These are phyloP conservation scores for Zygoascus sp. DNA, from an alignment of 1,139 yeast genomes.

Conservation along the genomic window DNA sequence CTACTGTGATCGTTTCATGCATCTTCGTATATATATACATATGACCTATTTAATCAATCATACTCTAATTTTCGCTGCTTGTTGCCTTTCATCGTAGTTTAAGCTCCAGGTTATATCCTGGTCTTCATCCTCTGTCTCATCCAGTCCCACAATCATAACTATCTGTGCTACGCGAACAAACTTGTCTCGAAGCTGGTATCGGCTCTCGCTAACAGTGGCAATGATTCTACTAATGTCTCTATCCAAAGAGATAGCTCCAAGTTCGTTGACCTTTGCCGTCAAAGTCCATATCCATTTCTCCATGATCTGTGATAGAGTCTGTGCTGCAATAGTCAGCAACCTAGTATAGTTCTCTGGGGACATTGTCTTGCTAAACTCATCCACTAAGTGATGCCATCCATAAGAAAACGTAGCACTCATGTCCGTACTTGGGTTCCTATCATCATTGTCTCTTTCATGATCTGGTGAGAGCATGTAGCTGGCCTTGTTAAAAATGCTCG, in stretches of 20 bases:
- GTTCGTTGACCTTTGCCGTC: constrained; percentile 65
- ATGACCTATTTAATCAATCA: constrained; percentile 10
- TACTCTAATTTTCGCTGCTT: constrained; percentile 39
- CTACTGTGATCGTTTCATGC: neutral
- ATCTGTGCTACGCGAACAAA: constrained; percentile 81
- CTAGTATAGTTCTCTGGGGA: constrained; percentile 48
- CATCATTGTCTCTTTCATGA: constrained; percentile 24
- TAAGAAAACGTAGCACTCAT: constrained; percentile 25
- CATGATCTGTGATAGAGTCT: constrained; percentile 45
- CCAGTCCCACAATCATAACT: constrained; percentile 75
- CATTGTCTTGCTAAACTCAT: constrained; percentile 60
- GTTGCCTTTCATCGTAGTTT: constrained; percentile 67
- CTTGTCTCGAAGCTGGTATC: constrained; percentile 67
- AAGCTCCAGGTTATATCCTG: constrained; percentile 70
- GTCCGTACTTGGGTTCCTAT: constrained; percentile 22
- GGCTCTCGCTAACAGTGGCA: constrained; percentile 32
- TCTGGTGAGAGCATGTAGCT: constrained; percentile 41
- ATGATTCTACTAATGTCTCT: constrained; percentile 75
- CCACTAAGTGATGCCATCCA: constrained; percentile 61
- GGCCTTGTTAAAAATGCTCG: constrained; percentile 52
- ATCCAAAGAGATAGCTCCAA: constrained; percentile 82
- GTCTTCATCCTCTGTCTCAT: constrained; percentile 60
- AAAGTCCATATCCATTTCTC: constrained; percentile 67
- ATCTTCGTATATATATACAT: neutral
- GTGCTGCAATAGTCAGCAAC: constrained; percentile 52